phyloP scores from a whole-genome alignment of 805 yeast genomes.

The Candida nanaspora region DNA sequence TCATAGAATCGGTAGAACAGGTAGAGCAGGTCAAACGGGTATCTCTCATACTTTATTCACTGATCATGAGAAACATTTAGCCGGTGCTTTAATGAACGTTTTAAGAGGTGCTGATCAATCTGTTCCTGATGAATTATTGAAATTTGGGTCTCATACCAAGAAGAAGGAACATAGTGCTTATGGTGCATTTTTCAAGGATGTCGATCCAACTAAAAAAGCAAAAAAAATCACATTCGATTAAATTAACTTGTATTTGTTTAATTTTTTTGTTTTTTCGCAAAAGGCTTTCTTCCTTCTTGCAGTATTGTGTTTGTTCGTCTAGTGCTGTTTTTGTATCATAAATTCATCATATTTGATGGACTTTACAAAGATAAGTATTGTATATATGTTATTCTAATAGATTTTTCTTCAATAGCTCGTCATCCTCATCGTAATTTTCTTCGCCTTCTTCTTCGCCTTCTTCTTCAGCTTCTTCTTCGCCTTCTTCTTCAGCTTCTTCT shows the following conservation, averaged over 20 bases:
- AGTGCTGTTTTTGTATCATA: neutral
- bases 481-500: conserved; percentile 26
- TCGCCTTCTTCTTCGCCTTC: conserved; percentile 25
- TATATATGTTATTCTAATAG: neutral
- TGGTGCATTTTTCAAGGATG: conserved; percentile 94
- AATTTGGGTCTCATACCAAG: conserved; percentile 96
- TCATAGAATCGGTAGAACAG: conserved; percentile 94
- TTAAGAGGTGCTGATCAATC: conserved; percentile 90
- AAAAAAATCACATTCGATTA: conserved; percentile 83
- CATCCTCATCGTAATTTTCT: neutral
- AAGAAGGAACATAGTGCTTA: conserved; percentile 97
- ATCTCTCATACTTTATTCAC: conserved; percentile 93
- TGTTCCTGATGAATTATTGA: conserved; percentile 90
- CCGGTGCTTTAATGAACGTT: conserved; percentile 90
- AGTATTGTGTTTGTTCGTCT: neutral
- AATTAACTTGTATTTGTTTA: no score
- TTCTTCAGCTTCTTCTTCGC: conserved; percentile 24
- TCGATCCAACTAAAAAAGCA: conserved; percentile 75
- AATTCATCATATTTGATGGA: neutral
- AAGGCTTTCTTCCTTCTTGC: no score
- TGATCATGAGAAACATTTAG: conserved; percentile 91
- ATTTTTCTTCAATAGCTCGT: neutral
- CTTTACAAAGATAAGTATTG: neutral
- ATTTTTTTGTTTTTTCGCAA: neutral
- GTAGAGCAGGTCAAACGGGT: conserved; percentile 95